phyloP scores from a whole-genome alignment of 2,329 filamentous ascomycete species.

The Paracamarosporium sp. region DNA sequence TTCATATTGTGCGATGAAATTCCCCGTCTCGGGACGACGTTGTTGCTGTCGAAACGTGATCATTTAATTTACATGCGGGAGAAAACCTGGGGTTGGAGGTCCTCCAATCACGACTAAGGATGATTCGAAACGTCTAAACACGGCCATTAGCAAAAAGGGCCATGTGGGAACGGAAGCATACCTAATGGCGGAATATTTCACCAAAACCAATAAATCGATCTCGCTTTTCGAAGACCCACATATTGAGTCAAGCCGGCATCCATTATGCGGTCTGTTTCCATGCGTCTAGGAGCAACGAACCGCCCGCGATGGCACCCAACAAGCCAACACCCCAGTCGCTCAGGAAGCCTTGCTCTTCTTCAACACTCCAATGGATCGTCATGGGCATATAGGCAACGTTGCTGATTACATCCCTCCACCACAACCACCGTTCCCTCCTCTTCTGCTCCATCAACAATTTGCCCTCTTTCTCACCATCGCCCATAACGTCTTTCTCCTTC shows the following conservation, averaged over 20 bases:
- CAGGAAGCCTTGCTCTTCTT: constrained; percentile 64
- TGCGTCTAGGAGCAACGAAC: constrained; percentile 52
- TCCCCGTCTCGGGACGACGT: constrained; percentile 2
- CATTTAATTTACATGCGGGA: constrained; percentile 9
- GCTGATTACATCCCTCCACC: constrained; percentile 71
- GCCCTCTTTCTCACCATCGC: constrained; percentile 55
- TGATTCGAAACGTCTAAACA: background rate
- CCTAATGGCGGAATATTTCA: background rate
- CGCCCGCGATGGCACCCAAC: constrained; percentile 60
- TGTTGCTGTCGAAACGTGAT: background rate
- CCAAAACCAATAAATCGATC: background rate
- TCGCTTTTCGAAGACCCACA: background rate
- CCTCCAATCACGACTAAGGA: constrained; percentile 10
- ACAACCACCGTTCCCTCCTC: constrained; percentile 50
- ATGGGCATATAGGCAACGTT: constrained; percentile 82
- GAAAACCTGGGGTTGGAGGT: constrained; percentile 8
- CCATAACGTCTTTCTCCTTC: constrained; percentile 28
- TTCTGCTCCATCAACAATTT: constrained; percentile 49
- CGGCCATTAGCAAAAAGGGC: background rate
- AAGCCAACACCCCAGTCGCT: constrained; percentile 65
- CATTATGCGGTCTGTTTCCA: constrained; percentile 51
- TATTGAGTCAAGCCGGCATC: background rate
- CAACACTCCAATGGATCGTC: constrained; percentile 82
- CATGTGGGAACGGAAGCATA: background rate
- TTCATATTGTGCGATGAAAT: background rate